Evolutionary conservation across 371 early-diverging fungal genomes (phyloP).

Genomic region (Circinella umbellata): DNA sequence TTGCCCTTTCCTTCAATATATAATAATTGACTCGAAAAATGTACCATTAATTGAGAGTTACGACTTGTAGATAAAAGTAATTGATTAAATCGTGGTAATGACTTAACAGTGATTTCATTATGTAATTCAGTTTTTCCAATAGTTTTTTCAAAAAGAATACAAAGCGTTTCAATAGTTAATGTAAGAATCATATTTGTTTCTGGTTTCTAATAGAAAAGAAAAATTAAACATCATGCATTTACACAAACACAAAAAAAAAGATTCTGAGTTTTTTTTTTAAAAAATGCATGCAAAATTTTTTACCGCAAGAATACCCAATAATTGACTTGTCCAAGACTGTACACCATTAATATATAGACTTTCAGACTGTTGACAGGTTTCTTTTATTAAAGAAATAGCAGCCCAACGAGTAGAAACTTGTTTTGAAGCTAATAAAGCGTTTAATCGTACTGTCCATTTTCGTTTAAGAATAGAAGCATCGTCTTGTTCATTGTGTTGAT

Average conservation of each 20-base stretch:
- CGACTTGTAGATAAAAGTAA: conserved; percentile 46
- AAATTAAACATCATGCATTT: too few species aligned
- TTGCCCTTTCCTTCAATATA: background rate
- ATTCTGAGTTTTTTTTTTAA: background rate
- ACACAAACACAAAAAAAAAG: too few species aligned
- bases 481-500: conserved; percentile 18
- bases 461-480: conserved; percentile 35
- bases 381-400: conserved; percentile 52
- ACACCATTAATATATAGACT: conserved; percentile 45
- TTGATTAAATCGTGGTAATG: conserved; percentile 58
- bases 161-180: conserved; percentile 50
- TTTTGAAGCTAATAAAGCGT: conserved; percentile 63
- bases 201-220: conserved; percentile 6
- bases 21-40: background rate
- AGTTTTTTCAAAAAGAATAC: conserved; percentile 54
- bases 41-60: conserved; percentile 57
- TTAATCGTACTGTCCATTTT: conserved; percentile 63
- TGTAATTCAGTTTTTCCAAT: conserved; percentile 60
- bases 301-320: conserved; percentile 46
- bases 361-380: conserved; percentile 59
- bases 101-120: conserved; percentile 59
- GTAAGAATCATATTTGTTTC: conserved; percentile 47
- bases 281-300: conserved; percentile 4
- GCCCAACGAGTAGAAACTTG: conserved; percentile 58
- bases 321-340: conserved; percentile 44